Evolutionary conservation across 305 asterid species (phyloP).

Genomic region (Ilex paraguariensis): DNA sequence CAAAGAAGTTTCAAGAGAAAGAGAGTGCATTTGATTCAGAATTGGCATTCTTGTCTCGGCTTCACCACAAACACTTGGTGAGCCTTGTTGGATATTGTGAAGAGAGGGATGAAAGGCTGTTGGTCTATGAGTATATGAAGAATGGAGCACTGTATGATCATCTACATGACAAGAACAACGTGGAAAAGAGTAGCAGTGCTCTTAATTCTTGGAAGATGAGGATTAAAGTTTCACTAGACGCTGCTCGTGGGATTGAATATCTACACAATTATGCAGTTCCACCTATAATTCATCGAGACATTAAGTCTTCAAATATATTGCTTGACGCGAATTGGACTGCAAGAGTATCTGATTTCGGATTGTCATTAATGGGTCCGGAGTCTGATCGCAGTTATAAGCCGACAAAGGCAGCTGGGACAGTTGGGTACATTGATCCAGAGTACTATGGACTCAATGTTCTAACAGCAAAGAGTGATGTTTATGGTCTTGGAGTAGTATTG

Average conservation of each 20-base stretch:
- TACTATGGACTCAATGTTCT: conserved; percentile 69
- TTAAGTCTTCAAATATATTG: conserved; percentile 76
- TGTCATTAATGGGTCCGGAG: conserved; percentile 61
- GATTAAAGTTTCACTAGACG: conserved; percentile 70
- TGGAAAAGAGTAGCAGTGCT: conserved; percentile 41
- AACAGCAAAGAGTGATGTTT: conserved; percentile 85
- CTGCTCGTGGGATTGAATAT: conserved; percentile 86
- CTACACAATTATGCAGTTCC: conserved; percentile 87
- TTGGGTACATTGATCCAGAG: conserved; percentile 87
- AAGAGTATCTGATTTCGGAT: conserved; percentile 80
- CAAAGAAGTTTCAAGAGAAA: conserved; percentile 80
- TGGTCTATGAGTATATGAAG: conserved; percentile 87
- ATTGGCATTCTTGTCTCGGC: conserved; percentile 65
- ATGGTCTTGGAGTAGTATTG: conserved; percentile 79
- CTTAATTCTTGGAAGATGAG: conserved; percentile 85
- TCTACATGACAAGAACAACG: conserved; percentile 57
- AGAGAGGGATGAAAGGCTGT: conserved; percentile 69
- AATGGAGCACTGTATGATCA: conserved; percentile 84
- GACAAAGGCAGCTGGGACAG: conserved; percentile 76
- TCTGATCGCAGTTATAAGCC: conserved; percentile 42
- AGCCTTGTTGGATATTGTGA: conserved; percentile 76
- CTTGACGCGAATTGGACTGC: conserved; percentile 68
- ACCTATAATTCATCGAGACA: conserved; percentile 79
- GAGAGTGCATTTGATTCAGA: conserved; percentile 86
- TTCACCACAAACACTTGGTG: conserved; percentile 92